Base-by-base conservation (phyloP, 1,284 basidiomycete genomes). In the Irpex sp. region DNA sequence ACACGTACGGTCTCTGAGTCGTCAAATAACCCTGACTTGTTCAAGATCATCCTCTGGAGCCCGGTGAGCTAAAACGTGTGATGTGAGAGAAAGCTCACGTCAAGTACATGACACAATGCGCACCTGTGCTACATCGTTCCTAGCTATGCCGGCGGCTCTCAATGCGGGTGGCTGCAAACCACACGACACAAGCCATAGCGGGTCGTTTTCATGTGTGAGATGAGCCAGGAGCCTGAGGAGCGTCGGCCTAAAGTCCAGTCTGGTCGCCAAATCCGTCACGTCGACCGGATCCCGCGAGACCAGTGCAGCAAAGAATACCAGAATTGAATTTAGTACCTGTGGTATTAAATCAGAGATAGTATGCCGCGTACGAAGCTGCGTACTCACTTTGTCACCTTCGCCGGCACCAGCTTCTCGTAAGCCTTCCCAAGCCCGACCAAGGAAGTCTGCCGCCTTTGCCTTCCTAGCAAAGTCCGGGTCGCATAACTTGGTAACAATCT, bases 401-500 rank as follows among this genome's bases (percentile, higher is more conserved):
- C 86, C 86, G 21, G 80, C 87, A 2, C 85, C 86, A 2, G 86
- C 83, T 13, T 76, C 77, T 33, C 79, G 71, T 47, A 93, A 77
- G 3, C 84, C 79, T 59, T 87, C 83, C 88, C 89, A 92, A 3
- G 88, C 84, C 33, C 81, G 82, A 11, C 76, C 72, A 31, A 87
- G 78, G 63, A 92, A 90, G 68, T 92, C 90, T 0, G 89, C 84
- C 0, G 88, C 85, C 67, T 86, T 88, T 4, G 90, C 89, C 69
- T 87, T 87, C 3, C 89, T 83, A 19, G 84, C 78, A 68, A 93
- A 93, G n/a, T 90, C 89, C 0, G 74, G 63, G 66, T 90, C 87
- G 63, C 87, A 89, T 7, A 93, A 75, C 69, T 92, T 91, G 9
- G 79, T 84, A 2, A 87, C 81, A 31, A 93, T 84, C 70, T 93